Base-by-base conservation (phyloP, 2,329 filamentous ascomycete species). In the Macrophomina phaseolina region DNA sequence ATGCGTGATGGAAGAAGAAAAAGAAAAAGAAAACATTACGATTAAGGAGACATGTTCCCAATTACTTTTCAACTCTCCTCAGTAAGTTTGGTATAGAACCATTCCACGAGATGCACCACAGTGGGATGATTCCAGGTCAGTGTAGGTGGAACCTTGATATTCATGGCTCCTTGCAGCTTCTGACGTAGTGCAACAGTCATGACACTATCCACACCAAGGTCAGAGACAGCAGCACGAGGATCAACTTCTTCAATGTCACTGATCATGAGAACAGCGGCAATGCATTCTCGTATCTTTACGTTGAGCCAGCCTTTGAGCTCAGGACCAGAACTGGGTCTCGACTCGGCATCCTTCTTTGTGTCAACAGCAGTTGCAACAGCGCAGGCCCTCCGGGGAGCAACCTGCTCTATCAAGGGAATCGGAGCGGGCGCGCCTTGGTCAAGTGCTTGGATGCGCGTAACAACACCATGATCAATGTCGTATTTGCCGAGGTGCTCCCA, bases 101-200 rank as follows among this genome's bases (percentile, higher is more conserved):
- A 81, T n/a, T 71, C 71, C 1, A 78, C 74, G 51, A 82, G 64
- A 69, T 78, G 76, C 3, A 66, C 69, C 0, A 80, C 75, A n/a
- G 81, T 81, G 1, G 80, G 80, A 68, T 77, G 73, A 60, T 72
- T 79, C 80, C 81, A 82, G 1, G 74, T 76, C 62, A 82, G 69
- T 4, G 79, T 81, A 7, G 77, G 79, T 18, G 79, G 78, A 18
- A 81, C 74, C 56, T 75, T 78, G 7, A 81, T 66, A 14, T 72
- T 71, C 34, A 81, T 68, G 4, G 68, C 68, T 42, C 71, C 73
- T 70, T 80, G 77, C 42, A 82, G 68, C 68, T 78, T 72, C 49
- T 71, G 70, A 28, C 79, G 71, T 63, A 81, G 67, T 5, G 69
- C 70, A 18, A 80, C 74, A 0, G 74, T 80, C 79, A 81, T 79